phyloP scores from a whole-genome alignment of 140 eudicot species.

The Cichorium intybus region DNA sequence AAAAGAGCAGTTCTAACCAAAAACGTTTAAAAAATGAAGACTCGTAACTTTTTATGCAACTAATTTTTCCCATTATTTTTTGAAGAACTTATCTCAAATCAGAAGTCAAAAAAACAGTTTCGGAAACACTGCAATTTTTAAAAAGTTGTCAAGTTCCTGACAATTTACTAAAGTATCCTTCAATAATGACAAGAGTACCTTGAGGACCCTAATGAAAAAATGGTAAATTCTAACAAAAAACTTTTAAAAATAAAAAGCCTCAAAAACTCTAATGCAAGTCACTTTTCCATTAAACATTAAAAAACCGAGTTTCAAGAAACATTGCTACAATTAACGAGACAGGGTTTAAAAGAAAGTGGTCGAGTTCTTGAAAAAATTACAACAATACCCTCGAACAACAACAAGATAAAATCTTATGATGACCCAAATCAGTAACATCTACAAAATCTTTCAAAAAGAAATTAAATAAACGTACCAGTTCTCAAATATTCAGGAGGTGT shows the following conservation, averaged over 20 bases:
- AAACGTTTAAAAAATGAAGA: too few species aligned
- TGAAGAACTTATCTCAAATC: not conserved
- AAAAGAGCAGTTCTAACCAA: not conserved
- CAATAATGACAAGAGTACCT: not conserved
- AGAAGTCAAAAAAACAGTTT: not conserved
- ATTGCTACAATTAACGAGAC: too few species aligned
- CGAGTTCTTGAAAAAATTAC: too few species aligned
- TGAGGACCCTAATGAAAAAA: not conserved
- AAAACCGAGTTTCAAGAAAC: too few species aligned
- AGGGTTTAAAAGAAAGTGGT: too few species aligned
- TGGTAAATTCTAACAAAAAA: too few species aligned
- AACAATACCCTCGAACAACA: too few species aligned
- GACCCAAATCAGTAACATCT: not conserved
- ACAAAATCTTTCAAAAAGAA: too few species aligned
- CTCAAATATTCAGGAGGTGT: constrained; percentile 76
- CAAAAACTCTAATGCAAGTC: too few species aligned
- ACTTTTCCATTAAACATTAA: too few species aligned
- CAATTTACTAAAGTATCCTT: not conserved
- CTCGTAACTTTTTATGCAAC: not conserved
- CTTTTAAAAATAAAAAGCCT: too few species aligned
- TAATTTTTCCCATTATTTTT: not conserved
- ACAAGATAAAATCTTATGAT: too few species aligned
- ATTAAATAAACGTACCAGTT: constrained; percentile 40
- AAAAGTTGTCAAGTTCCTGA: not conserved
- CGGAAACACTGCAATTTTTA: not conserved